These are phyloP conservation scores for Amanita phalloides DNA, from an alignment of 768 basidiomycete species.

Conservation along the genomic window DNA sequence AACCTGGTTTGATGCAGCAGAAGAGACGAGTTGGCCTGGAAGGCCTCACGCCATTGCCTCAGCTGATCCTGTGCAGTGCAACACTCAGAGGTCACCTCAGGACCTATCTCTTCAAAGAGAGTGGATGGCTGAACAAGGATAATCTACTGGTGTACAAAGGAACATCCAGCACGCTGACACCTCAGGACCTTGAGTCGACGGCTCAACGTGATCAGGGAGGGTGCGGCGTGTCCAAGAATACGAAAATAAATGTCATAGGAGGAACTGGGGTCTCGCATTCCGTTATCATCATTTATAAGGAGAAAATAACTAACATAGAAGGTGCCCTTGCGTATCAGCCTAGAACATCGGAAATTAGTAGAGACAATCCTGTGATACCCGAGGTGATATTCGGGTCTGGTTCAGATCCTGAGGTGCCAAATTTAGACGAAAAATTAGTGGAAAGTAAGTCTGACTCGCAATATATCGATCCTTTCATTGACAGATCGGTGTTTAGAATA, in stretches of 20 bases:
- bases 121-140: constrained; percentile 44
- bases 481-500: constrained; percentile 25
- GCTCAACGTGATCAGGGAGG: not conserved
- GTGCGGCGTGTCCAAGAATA: not conserved
- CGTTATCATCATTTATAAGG: constrained; percentile 49
- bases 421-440: constrained; percentile 11
- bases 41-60: constrained; percentile 24
- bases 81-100: constrained; percentile 49
- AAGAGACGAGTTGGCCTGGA: not conserved
- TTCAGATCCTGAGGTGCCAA: constrained; percentile 7
- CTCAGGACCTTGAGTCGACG: not conserved
- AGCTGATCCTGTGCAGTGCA: constrained; percentile 61
- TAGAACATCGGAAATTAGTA: constrained; percentile 8
- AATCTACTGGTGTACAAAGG: constrained; percentile 31
- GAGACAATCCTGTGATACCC: constrained; percentile 11
- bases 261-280: constrained; percentile 32
- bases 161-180: not conserved
- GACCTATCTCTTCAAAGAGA: constrained; percentile 42
- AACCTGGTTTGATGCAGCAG: constrained; percentile 5
- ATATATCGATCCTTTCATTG: constrained; percentile 5
- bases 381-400: constrained; percentile 11
- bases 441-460: constrained; percentile 13
- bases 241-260: constrained; percentile 9
- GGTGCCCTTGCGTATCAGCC: constrained; percentile 28
- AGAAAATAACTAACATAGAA: constrained; percentile 44